Evolutionary conservation across 2,329 filamentous ascomycete genomes (phyloP).

Genomic region (Purpureocillium takamizusanense): DNA sequence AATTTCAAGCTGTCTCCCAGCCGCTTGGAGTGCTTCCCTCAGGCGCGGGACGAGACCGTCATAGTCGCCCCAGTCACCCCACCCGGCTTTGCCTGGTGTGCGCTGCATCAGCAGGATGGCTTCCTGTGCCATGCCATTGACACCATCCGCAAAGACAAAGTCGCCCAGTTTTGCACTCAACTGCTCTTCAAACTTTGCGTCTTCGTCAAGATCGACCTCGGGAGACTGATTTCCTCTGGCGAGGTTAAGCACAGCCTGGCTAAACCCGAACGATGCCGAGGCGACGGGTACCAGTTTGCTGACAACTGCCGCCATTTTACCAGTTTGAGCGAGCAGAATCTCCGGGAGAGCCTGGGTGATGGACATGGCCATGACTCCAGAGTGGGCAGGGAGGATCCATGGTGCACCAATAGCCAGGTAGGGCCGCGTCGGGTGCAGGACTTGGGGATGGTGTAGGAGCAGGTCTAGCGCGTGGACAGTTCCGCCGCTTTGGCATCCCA

Average conservation of each 20-base stretch:
- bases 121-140: slow-evolving; percentile 17
- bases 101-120: slow-evolving; percentile 18
- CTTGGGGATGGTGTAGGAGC: slow-evolving; percentile 17
- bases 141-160: slow-evolving; percentile 13
- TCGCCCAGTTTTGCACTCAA: slow-evolving; percentile 9
- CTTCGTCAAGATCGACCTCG: neutral
- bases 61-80: slow-evolving; percentile 21
- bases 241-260: neutral
- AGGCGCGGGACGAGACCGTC: slow-evolving; percentile 17
- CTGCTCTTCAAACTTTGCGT: slow-evolving; percentile 11
- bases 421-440: slow-evolving; percentile 13
- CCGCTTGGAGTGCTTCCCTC: slow-evolving; percentile 9
- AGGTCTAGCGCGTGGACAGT: slow-evolving; percentile 20
- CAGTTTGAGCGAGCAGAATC: slow-evolving; percentile 8
- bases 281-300: slow-evolving; percentile 11
- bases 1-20: slow-evolving; percentile 10
- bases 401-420: slow-evolving; percentile 20
- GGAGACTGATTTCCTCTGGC: no score
- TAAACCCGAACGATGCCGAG: slow-evolving; percentile 5
- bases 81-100: slow-evolving; percentile 9
- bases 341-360: slow-evolving; percentile 13
- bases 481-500: slow-evolving; percentile 20
- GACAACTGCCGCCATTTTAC: slow-evolving; percentile 13
- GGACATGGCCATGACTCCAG: slow-evolving; percentile 10
- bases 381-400: slow-evolving; percentile 20